Percentiles rank a stretch among this genome's conserved stretches.
Evolutionary conservation across 2,329 filamentous ascomycete species (phyloP).

Genomic region (Rachicladosporium sp.): DNA sequence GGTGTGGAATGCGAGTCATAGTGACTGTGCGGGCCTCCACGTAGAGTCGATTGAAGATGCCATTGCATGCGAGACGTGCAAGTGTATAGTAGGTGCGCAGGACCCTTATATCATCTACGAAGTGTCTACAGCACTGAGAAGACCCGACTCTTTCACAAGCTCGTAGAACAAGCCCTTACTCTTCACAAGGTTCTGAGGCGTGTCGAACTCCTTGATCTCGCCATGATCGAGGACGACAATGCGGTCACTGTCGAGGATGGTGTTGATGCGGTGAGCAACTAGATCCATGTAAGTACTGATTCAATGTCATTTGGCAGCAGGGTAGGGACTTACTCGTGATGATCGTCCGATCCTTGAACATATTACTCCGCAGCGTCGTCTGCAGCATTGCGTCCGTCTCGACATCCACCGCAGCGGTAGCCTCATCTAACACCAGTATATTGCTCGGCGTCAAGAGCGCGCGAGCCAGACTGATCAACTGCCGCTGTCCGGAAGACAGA

Average conservation of each 20-base stretch:
- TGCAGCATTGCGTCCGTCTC: slow-evolving; percentile 56
- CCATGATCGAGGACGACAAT: slow-evolving; percentile 91
- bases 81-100: no score
- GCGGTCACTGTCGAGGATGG: slow-evolving; percentile 76
- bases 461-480: slow-evolving; percentile 84
- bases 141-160: slow-evolving; percentile 78
- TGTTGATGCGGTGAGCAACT: slow-evolving; percentile 92
- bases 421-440: slow-evolving; percentile 93
- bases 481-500: slow-evolving; percentile 85
- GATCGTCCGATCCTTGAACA: slow-evolving; percentile 86
- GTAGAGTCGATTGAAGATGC: no score
- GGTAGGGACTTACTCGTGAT: slow-evolving; percentile 53
- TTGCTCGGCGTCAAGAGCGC: slow-evolving; percentile 92
- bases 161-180: slow-evolving; percentile 73
- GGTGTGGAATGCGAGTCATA: no score
- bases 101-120: no score
- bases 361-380: slow-evolving; percentile 48
- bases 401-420: slow-evolving; percentile 65
- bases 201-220: slow-evolving; percentile 84
- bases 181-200: slow-evolving; percentile 63
- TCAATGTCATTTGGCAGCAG: background rate
- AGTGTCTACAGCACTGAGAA: slow-evolving; percentile 39
- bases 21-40: no score
- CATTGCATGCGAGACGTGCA: no score
- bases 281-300: background rate